Conservation (phyloP, 306 rosid genomes). For the Trifolium subterraneum region DNA sequence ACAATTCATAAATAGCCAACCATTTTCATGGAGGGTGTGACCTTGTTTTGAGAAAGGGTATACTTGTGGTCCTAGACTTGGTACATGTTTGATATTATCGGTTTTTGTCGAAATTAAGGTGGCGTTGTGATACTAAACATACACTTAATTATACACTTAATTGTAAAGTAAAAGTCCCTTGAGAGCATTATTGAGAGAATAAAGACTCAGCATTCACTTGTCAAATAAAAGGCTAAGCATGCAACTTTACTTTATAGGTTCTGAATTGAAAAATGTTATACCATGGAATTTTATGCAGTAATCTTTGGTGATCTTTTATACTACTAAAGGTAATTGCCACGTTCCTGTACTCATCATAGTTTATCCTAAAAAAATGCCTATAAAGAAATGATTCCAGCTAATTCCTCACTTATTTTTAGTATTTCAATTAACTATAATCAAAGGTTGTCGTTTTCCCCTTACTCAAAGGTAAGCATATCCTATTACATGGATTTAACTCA, state of each 20-base stretch:
- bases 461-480: slow-evolving; percentile 41
- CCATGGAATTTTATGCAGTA: slow-evolving; percentile 17
- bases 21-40: slow-evolving; percentile 11
- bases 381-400: slow-evolving; percentile 9
- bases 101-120: too few species aligned
- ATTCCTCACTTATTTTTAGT: slow-evolving; percentile 13
- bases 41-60: slow-evolving; percentile 7
- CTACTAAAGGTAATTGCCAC: slow-evolving; percentile 13
- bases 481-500: background rate
- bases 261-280: slow-evolving; percentile 20
- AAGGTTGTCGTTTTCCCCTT: slow-evolving; percentile 34
- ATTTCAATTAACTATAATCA: background rate
- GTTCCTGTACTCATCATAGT: background rate
- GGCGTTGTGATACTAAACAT: too few species aligned
- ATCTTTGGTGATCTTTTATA: slow-evolving; percentile 17
- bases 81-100: too few species aligned
- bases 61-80: too few species aligned
- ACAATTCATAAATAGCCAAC: background rate
- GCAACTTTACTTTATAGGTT: slow-evolving; percentile 28
- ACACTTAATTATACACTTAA: too few species aligned
- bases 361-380: background rate
- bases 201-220: slow-evolving; percentile 19
- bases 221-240: slow-evolving; percentile 1
- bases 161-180: slow-evolving; percentile 6
- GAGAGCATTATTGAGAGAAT: slow-evolving; percentile 21